Evolutionary conservation across 164 flowering plant genomes (phyloP).

Genomic region (Stephania japonica): DNA sequence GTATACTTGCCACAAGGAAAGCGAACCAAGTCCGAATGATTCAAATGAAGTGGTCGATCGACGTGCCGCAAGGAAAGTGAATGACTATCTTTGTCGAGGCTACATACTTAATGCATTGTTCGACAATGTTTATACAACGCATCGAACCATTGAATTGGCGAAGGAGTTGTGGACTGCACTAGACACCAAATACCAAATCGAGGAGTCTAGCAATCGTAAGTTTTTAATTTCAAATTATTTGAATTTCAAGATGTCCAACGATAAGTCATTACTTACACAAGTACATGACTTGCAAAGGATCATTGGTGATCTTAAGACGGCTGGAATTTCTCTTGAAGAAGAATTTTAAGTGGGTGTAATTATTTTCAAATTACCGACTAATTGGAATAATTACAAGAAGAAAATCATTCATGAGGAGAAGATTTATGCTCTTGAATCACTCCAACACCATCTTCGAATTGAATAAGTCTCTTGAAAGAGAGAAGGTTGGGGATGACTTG

Average conservation of each 20-base stretch:
- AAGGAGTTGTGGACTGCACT: conserved; percentile 1
- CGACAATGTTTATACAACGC: neutral
- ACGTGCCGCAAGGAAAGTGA: too few relatives aligned
- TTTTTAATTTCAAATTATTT: conserved; percentile 1
- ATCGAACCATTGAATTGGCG: neutral
- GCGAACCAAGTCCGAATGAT: too few relatives aligned
- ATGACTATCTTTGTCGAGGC: neutral
- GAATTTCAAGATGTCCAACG: conserved; percentile 4
- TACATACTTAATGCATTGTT: conserved; percentile 2
- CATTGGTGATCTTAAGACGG: conserved; percentile 4
- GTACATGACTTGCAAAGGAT: neutral
- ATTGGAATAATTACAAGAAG: neutral
- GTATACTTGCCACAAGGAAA: too few relatives aligned
- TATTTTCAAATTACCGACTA: neutral
- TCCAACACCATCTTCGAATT: neutral
- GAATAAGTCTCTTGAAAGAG: conserved; percentile 5
- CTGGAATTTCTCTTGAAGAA: neutral
- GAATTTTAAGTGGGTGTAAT: neutral
- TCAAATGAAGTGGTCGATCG: too few relatives aligned
- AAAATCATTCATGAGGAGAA: conserved; percentile 2
- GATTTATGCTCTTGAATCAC: neutral
- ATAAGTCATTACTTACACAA: neutral
- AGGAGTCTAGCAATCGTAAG: conserved; percentile 5
- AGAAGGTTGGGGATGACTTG: neutral
- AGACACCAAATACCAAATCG: neutral